phyloP scores from a whole-genome alignment of 2,329 filamentous ascomycete genomes.

The Fusarium duplospermum region DNA sequence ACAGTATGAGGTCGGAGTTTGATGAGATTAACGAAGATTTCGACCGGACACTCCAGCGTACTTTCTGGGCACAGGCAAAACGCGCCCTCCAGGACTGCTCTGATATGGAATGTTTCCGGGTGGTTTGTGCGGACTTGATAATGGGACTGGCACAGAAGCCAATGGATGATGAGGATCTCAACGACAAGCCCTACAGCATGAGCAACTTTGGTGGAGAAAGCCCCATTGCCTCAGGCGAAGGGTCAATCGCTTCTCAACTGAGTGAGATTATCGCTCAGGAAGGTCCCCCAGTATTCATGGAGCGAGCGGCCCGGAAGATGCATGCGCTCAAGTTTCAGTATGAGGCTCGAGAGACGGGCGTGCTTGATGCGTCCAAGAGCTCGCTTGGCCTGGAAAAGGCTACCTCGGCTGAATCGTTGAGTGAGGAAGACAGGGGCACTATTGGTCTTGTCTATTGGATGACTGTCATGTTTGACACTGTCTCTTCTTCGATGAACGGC shows the following conservation, averaged over 20 bases:
- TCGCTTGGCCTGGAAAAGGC: slow-evolving; percentile 41
- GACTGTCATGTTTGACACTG: slow-evolving; percentile 69
- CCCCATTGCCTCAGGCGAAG: slow-evolving; percentile 37
- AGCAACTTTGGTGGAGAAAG: slow-evolving; percentile 32
- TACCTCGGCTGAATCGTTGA: slow-evolving; percentile 35
- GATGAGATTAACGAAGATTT: slow-evolving; percentile 50
- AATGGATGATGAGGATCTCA: slow-evolving; percentile 41
- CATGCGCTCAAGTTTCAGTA: slow-evolving; percentile 52
- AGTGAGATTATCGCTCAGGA: slow-evolving; percentile 46
- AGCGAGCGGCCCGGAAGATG: slow-evolving; percentile 54
- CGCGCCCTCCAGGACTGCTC: slow-evolving; percentile 51
- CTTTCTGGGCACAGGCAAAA: slow-evolving; percentile 54
- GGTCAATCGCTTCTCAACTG: slow-evolving; percentile 46
- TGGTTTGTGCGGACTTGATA: slow-evolving; percentile 55
- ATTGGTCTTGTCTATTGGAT: slow-evolving; percentile 70
- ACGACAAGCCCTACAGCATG: slow-evolving; percentile 21
- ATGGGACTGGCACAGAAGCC: slow-evolving; percentile 54
- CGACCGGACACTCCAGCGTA: slow-evolving; percentile 52
- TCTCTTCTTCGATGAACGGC: slow-evolving; percentile 65
- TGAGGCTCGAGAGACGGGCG: slow-evolving; percentile 45
- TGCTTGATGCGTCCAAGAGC: slow-evolving; percentile 41
- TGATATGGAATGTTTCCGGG: slow-evolving; percentile 54
- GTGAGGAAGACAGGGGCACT: slow-evolving; percentile 54
- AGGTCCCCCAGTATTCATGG: slow-evolving; percentile 47
- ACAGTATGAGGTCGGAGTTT: slow-evolving; percentile 40